Conservation (phyloP, 148 eudicot species). For the Camellia lanceoleosa region DNA sequence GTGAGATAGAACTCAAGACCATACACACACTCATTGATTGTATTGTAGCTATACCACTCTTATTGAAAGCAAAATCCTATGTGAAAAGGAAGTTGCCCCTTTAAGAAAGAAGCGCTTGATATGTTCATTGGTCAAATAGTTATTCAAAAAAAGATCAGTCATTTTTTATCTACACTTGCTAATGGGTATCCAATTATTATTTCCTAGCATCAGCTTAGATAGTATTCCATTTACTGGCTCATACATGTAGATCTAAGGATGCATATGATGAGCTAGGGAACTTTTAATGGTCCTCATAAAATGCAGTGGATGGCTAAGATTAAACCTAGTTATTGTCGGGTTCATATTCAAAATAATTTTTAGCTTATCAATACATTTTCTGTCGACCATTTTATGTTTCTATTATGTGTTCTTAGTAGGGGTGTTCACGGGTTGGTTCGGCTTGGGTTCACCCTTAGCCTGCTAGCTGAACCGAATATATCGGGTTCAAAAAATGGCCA, state of each 20-base stretch:
- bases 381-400: too few species aligned
- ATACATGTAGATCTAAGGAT: not conserved
- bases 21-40: not conserved
- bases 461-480: too few species aligned
- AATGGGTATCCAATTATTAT: not conserved
- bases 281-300: too few species aligned
- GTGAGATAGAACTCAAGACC: not conserved
- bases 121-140: not conserved
- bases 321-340: too few species aligned
- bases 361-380: too few species aligned
- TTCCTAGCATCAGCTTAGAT: not conserved
- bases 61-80: not conserved
- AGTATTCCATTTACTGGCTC: not conserved
- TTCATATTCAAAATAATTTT: too few species aligned
- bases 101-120: conserved; percentile 1
- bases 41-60: not conserved
- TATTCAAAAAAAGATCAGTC: not conserved
- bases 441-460: too few species aligned
- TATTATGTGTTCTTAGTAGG: too few species aligned
- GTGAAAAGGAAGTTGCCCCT: too few species aligned
- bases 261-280: not conserved
- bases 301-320: too few species aligned
- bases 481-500: too few species aligned
- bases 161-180: not conserved
- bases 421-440: too few species aligned